Base-by-base conservation (phyloP, 1,284 basidiomycete genomes). In the Mycena sp. region DNA sequence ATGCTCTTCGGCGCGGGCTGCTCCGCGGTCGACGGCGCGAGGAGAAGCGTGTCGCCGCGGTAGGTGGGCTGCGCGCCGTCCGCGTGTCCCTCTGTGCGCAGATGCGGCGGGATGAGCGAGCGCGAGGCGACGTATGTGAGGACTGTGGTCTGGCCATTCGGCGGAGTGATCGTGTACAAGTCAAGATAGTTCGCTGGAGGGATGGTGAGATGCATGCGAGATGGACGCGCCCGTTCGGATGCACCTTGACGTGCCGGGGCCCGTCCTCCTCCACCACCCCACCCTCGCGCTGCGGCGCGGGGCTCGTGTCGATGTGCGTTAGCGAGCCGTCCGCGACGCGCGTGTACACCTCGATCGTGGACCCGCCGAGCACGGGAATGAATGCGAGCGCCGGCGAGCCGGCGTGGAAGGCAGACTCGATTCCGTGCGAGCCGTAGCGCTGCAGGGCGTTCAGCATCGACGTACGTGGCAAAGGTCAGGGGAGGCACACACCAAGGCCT, bases 381-480 rank as follows among this genome's bases (percentile, higher is more conserved):
- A 84, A 84, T 0, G 78, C 82, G 4, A 75, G 71, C 4, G 74
- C 38, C 1, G 55, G 37, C 17, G 43, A 71, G 10, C 67, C 63
- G 1, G 73, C 70, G 6, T 77, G 67, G 2, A 80, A 79, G 41
- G 62, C 62, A 55, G 83, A 79, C 62, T 84, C 83, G 32, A 84
- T 73, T 0, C 74, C 83, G 67, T 85, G 83, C 3, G 82, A 81
- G 10, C 83, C 83, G 64, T 80, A 80, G 38, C 81, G 74, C 81
- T 83, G 62, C 26, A 26, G 9, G 37, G n/a, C 11, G 28, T 32
- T 43, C 40, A 25, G 23, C 44, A n/a, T 32, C 21, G 38, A 32
- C 45, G 35, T n/a, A 49, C 25, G 19, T 50, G 41, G 52, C 14
- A 35, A 9, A 7, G 9, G 7, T 14, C 30, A 25, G 51, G 19